Evolutionary conservation across 257 asterid genomes (phyloP).

Genomic region (Echium plantagineum): DNA sequence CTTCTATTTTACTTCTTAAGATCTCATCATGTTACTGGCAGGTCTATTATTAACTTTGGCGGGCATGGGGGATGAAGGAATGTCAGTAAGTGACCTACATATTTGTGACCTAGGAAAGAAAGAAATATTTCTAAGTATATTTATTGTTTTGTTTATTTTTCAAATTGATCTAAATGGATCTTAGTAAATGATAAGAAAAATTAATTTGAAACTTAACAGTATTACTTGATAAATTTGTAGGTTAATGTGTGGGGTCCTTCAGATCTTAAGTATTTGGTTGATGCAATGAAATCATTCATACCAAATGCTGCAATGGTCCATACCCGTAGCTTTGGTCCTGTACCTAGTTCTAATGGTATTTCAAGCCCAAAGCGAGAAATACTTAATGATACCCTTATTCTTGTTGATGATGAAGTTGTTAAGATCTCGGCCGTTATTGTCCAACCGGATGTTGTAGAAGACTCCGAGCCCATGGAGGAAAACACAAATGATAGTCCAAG

Average conservation of each 20-base stretch:
- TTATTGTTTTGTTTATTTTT: background rate
- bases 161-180: background rate
- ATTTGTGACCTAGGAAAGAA: background rate
- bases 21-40: constrained; percentile 15
- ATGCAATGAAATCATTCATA: constrained; percentile 83
- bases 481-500: constrained; percentile 10
- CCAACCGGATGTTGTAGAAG: constrained; percentile 36
- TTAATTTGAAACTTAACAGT: constrained; percentile 1
- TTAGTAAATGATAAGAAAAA: constrained; percentile 3
- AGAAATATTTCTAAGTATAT: background rate
- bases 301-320: constrained; percentile 92
- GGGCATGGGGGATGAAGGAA: constrained; percentile 83
- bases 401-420: constrained; percentile 76
- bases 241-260: constrained; percentile 95
- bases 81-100: constrained; percentile 50
- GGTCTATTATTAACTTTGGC: constrained; percentile 94
- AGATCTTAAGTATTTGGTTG: constrained; percentile 67
- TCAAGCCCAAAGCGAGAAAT: constrained; percentile 18
- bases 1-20: background rate
- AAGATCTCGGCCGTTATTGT: constrained; percentile 76
- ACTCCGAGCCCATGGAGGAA: constrained; percentile 7
- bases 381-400: constrained; percentile 44
- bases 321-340: constrained; percentile 69
- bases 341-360: constrained; percentile 28
- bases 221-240: constrained; percentile 25